Percentiles rank a stretch among this genome's conserved stretches.
Evolutionary conservation across 2,329 filamentous ascomycete genomes (phyloP).

Genomic region (Aureobasidium sp.): DNA sequence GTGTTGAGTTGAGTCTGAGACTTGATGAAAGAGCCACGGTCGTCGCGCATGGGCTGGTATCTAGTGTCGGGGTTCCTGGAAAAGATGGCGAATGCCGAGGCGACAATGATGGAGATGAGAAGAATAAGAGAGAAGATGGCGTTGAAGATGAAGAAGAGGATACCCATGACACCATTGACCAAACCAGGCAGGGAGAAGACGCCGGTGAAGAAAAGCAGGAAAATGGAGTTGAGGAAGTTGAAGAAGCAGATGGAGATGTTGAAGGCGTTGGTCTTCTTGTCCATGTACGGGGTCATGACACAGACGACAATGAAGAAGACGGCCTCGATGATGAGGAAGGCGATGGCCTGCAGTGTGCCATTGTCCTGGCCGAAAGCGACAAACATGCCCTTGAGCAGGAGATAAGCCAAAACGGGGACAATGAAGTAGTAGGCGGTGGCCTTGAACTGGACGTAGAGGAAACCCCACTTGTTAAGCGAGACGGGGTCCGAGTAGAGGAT

Average conservation of each 20-base stretch:
- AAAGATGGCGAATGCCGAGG: constrained; percentile 70
- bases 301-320: constrained; percentile 67
- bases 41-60: constrained; percentile 94
- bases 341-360: constrained; percentile 68
- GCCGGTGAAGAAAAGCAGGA: constrained; percentile 79
- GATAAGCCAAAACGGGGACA: constrained; percentile 67
- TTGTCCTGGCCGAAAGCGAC: constrained; percentile 69
- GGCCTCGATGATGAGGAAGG: constrained; percentile 75
- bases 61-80: constrained; percentile 91
- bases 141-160: constrained; percentile 83
- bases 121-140: constrained; percentile 75
- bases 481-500: constrained; percentile 95
- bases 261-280: constrained; percentile 95
- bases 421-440: constrained; percentile 95
- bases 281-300: constrained; percentile 90
- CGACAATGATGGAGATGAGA: constrained; percentile 71
- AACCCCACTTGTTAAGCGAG: constrained; percentile 94
- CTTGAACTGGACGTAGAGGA: constrained; percentile 94
- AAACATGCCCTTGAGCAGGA: constrained; percentile 82
- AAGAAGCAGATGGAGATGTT: constrained; percentile 86
- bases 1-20: constrained; percentile 81
- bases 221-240: constrained; percentile 87
- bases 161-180: constrained; percentile 79
- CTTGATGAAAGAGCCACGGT: constrained; percentile 95
- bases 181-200: constrained; percentile 77